Percentiles rank a stretch among this genome's conserved stretches.
Evolutionary conservation across 768 basidiomycete genomes (phyloP).

Genomic region (Multifurca ochricompacta): DNA sequence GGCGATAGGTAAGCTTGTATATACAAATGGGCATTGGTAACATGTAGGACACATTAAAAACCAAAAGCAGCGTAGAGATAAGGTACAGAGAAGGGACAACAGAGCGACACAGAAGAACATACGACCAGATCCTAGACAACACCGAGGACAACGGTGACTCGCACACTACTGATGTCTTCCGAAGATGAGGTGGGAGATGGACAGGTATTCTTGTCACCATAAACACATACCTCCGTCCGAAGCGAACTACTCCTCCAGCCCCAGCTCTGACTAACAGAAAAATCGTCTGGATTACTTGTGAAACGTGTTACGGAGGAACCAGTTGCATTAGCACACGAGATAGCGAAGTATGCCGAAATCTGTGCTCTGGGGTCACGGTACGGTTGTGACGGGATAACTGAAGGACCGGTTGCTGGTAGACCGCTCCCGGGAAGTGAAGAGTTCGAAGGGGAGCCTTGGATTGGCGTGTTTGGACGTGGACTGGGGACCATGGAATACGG

Average conservation of each 20-base stretch:
- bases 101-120: neutral
- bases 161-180: slow-evolving; percentile 50
- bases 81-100: neutral
- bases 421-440: slow-evolving; percentile 2
- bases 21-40: neutral
- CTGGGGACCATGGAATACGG: slow-evolving; percentile 15
- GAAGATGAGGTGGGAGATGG: neutral
- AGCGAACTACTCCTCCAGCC: slow-evolving; percentile 76
- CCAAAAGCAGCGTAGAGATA: neutral
- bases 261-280: slow-evolving; percentile 84
- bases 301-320: slow-evolving; percentile 81
- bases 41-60: neutral
- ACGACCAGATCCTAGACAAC: slow-evolving; percentile 42
- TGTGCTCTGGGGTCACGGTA: slow-evolving; percentile 68
- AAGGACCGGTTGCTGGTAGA: slow-evolving; percentile 38
- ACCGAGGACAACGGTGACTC: slow-evolving; percentile 75
- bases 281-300: slow-evolving; percentile 78
- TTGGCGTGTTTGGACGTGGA: slow-evolving; percentile 15
- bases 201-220: slow-evolving; percentile 22
- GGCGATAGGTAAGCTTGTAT: slow-evolving; percentile 1
- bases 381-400: slow-evolving; percentile 50
- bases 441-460: slow-evolving; percentile 18
- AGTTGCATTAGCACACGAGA: slow-evolving; percentile 73
- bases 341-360: slow-evolving; percentile 75
- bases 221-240: slow-evolving; percentile 39